Evolutionary conservation across 2,329 filamentous ascomycete species (phyloP), one percentile per base, ranked within the genome.

Genomic region (Pseudopithomyces maydicus): DNA sequence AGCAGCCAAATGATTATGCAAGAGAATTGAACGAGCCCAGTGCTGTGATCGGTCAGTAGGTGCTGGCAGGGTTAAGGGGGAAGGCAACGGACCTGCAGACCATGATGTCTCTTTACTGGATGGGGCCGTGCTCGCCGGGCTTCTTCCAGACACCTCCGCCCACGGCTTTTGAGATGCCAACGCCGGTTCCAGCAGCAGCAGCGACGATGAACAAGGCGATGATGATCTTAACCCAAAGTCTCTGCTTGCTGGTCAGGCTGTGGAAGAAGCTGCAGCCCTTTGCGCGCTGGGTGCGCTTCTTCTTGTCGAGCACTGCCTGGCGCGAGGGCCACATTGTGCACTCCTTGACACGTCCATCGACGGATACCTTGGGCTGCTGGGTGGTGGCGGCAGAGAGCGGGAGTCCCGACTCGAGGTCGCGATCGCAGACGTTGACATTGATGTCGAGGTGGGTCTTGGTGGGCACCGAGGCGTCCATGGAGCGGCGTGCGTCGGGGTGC

Each of bases 271-370:
- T 74, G 63, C 74, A 79, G 60, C 75, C 75, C 47, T 70, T 72
- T 46, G 66, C 67, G 44, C 74, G 68, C 69, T 78, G 74, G 65
- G 74, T 72, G 39, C 62, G 64, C 66, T 73, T 74, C 55, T 74
- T 73, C 66, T 76, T 77, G 62, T 79, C 75, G 64, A 78, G 71
- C 55, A 82, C 74, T 32, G 79, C 79, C 67, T 80, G 75, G 62
- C 77, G 76, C 41, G 79, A 78, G 7, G 80, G 80, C 80, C 80
- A 82, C 79, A 82, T 81, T 61, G 76, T 78, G 76, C 79, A 81
- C 58, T 82, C 80, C 67, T 80, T 80, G 62, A 74, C 74, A 52
- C 74, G 67, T 52, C 72, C 75, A 58, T 80, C 78, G 59, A 81
- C 72, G 23, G 70, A 74, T 53, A 73, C 59, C 61, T 77, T 79